These are phyloP conservation scores for Cylindrotheca closterium DNA, from an alignment of 108 stramenopile genomes.

Conservation along the genomic window DNA sequence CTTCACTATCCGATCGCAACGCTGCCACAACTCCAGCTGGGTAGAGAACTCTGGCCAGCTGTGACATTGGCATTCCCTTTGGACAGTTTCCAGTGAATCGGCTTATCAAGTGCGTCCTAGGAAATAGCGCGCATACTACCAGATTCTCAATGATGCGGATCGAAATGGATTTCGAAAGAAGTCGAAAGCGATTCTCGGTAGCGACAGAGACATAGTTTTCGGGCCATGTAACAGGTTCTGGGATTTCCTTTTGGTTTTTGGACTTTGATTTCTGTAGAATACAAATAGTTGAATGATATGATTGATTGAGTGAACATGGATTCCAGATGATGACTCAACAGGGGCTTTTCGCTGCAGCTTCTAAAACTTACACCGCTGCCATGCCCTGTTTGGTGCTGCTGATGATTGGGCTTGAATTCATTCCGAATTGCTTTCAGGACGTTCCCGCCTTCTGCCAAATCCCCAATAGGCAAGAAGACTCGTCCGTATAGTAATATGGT, in stretches of 20 bases:
- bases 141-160: constrained; percentile 56
- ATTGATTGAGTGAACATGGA: too few species aligned
- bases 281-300: not conserved
- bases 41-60: constrained; percentile 36
- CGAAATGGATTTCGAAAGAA: constrained; percentile 42
- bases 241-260: constrained; percentile 23
- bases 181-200: constrained; percentile 63
- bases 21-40: constrained; percentile 53
- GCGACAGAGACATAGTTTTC: constrained; percentile 64
- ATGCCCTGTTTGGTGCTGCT: too few species aligned
- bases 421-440: constrained; percentile 58
- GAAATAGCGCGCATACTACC: constrained; percentile 49
- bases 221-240: constrained; percentile 61
- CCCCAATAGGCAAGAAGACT: constrained; percentile 66
- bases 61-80: constrained; percentile 38
- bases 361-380: too few species aligned
- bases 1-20: constrained; percentile 28
- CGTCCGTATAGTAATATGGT: constrained; percentile 50
- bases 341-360: too few species aligned
- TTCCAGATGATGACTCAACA: too few species aligned
- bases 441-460: constrained; percentile 69
- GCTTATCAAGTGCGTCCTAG: constrained; percentile 55
- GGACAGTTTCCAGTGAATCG: constrained; percentile 66
- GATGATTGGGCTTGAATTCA: constrained; percentile 31
- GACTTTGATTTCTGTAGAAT: constrained; percentile 26